Conservation (phyloP, 139 green algal genomes). For the Picochlorum sp. region DNA sequence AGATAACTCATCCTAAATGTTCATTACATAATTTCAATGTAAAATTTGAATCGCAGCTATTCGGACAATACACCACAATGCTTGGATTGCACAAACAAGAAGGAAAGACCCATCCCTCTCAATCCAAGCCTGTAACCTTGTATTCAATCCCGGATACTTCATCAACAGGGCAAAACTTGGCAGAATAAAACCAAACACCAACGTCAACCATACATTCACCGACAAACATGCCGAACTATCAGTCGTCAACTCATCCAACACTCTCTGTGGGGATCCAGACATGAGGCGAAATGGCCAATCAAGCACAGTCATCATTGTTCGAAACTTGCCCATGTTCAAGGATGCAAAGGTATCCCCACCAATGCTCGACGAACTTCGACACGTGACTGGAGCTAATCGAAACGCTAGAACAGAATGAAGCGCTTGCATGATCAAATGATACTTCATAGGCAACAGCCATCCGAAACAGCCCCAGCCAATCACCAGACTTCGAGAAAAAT, state of each 20-base stretch:
- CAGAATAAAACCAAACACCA: constrained; percentile 5
- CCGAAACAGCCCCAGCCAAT: constrained; percentile 10
- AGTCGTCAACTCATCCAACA: not conserved
- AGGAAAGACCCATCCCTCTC: not conserved
- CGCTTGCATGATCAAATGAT: constrained; percentile 5
- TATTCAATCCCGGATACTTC: not conserved
- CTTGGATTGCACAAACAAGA: not conserved
- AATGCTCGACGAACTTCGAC: not conserved
- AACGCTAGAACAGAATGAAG: not conserved
- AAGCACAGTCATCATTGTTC: constrained; percentile 4
- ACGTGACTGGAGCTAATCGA: not conserved
- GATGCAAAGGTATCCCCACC: not conserved
- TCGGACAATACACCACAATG: not conserved
- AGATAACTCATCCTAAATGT: not conserved
- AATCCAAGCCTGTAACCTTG: not conserved
- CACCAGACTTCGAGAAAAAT: constrained; percentile 9
- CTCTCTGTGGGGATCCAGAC: not conserved
- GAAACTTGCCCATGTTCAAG: constrained; percentile 4
- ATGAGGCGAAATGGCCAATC: constrained; percentile 12
- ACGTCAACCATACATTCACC: not conserved
- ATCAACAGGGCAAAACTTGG: not conserved
- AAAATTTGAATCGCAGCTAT: not conserved
- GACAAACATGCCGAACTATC: constrained; percentile 1
- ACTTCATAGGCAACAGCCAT: constrained; percentile 3
- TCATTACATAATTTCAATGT: no score